Conservation (phyloP, 441 rosid genomes). For the Kokia cookei region DNA sequence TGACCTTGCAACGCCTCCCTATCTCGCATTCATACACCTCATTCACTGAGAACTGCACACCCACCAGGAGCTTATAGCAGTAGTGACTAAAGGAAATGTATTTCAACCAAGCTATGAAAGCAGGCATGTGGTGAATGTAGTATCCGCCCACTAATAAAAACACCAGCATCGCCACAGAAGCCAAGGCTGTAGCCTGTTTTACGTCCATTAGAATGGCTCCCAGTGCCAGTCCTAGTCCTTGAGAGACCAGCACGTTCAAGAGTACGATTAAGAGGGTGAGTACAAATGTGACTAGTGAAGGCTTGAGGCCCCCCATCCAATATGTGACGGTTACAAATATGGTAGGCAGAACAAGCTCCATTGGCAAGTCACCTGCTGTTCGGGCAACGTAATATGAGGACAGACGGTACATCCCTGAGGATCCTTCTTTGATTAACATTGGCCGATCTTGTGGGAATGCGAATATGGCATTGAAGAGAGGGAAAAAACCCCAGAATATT, state of each 20-base stretch:
- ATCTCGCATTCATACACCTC: conserved; percentile 61
- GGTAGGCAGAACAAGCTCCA: conserved; percentile 91
- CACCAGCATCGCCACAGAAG: conserved; percentile 78
- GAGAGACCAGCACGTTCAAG: conserved; percentile 77
- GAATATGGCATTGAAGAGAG: conserved; percentile 74
- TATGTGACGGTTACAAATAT: conserved; percentile 66
- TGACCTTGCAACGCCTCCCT: conserved; percentile 51
- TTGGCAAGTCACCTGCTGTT: conserved; percentile 76
- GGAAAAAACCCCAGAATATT: conserved; percentile 89
- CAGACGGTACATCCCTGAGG: conserved; percentile 84
- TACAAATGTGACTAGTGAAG: conserved; percentile 48
- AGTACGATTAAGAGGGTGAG: conserved; percentile 60
- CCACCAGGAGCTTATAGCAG: conserved; percentile 76
- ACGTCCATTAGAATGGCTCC: conserved; percentile 83
- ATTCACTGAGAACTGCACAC: conserved; percentile 53
- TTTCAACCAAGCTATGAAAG: conserved; percentile 82
- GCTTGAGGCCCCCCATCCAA: conserved; percentile 97
- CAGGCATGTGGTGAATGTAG: conserved; percentile 77
- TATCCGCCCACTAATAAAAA: conserved; percentile 81
- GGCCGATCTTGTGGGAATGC: conserved; percentile 86
- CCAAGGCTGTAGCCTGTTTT: conserved; percentile 72
- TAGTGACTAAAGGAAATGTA: conserved; percentile 78
- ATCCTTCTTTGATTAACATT: conserved; percentile 73
- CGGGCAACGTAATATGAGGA: conserved; percentile 79
- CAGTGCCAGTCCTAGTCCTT: conserved; percentile 75